phyloP scores from a whole-genome alignment of 306 rosid species.

The Mimosa bimucronata region DNA sequence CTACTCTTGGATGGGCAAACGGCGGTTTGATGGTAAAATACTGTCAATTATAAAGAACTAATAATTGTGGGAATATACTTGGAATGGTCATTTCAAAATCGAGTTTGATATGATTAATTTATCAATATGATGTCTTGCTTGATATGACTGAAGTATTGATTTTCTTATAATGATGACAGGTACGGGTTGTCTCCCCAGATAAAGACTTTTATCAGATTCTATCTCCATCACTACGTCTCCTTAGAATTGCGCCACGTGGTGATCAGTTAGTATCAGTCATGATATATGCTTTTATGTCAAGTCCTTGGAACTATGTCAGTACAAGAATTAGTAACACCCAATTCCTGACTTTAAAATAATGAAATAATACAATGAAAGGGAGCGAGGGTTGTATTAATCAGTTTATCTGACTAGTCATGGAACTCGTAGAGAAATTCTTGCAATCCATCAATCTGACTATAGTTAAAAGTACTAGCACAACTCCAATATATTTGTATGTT shows the following conservation, averaged over 20 bases:
- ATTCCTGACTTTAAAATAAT: background rate
- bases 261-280: constrained; percentile 65
- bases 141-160: constrained; percentile 35
- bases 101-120: constrained; percentile 25
- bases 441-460: background rate
- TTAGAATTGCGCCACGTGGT: constrained; percentile 96
- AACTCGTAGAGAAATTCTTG: background rate
- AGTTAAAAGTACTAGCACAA: background rate
- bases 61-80: constrained; percentile 1
- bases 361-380: constrained; percentile 12
- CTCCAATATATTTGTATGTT: background rate
- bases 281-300: constrained; percentile 25
- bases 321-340: constrained; percentile 28
- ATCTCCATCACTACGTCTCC: constrained; percentile 91
- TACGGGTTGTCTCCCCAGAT: constrained; percentile 97
- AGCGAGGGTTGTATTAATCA: no score
- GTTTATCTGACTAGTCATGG: background rate
- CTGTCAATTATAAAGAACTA: background rate
- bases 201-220: constrained; percentile 93
- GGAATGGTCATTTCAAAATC: background rate
- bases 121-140: constrained; percentile 18
- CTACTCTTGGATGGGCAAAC: constrained; percentile 8
- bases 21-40: background rate
- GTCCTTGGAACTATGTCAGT: constrained; percentile 24
- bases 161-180: constrained; percentile 56